Evolutionary conservation across 2,329 filamentous ascomycete genomes (phyloP).

Genomic region (Neofusicoccum sp.): DNA sequence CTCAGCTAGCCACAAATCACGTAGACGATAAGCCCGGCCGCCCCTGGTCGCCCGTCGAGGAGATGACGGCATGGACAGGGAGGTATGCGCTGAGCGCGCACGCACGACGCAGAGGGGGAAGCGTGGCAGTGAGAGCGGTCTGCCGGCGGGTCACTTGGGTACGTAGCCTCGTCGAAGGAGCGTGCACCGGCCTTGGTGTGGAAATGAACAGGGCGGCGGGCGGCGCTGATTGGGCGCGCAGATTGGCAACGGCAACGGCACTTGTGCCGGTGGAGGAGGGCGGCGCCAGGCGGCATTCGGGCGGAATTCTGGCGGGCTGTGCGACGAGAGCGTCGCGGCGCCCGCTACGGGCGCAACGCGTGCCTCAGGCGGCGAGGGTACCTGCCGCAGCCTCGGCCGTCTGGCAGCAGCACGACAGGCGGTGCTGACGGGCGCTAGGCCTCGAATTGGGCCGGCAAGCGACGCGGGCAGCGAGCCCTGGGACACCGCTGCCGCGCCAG

Average conservation of each 20-base stretch:
- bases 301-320: too few relatives aligned
- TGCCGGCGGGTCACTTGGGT: neutral
- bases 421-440: slow-evolving; percentile 1
- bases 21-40: neutral
- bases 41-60: neutral
- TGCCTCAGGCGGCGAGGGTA: neutral
- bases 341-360: neutral
- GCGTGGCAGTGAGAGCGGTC: neutral
- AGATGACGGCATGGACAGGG: slow-evolving; percentile 2
- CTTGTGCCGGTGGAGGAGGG: neutral
- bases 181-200: neutral
- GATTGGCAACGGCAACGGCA: neutral
- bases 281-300: too few relatives aligned
- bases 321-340: too few relatives aligned
- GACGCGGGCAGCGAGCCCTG: neutral
- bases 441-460: neutral
- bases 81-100: neutral
- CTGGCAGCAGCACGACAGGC: neutral
- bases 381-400: neutral
- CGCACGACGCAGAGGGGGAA: neutral
- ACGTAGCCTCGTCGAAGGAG: neutral
- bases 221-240: neutral
- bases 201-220: neutral
- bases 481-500: neutral
- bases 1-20: slow-evolving; percentile 13